Conservation (phyloP, 768 basidiomycete genomes). For the Serendipita sp. region DNA sequence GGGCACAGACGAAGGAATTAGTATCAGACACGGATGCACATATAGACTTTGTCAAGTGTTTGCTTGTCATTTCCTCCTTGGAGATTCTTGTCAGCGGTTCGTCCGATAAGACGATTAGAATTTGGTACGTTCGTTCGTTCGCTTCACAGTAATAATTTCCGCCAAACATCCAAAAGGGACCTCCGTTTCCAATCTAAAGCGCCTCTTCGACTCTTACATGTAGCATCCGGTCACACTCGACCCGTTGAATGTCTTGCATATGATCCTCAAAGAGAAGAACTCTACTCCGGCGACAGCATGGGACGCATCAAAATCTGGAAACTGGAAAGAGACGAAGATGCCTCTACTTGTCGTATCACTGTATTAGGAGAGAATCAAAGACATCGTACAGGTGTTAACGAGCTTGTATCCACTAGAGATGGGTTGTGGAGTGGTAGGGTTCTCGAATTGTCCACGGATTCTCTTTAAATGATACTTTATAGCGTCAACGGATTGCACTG, state of each 20-base stretch:
- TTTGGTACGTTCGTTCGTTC: slow-evolving; percentile 51
- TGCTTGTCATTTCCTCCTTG: slow-evolving; percentile 52
- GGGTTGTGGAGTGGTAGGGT: slow-evolving; percentile 78
- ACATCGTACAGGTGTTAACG: slow-evolving; percentile 75
- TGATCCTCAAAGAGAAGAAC: slow-evolving; percentile 26
- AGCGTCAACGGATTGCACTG: slow-evolving; percentile 86
- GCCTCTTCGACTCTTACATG: slow-evolving; percentile 34
- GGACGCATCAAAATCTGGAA: slow-evolving; percentile 76
- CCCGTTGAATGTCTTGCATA: slow-evolving; percentile 69
- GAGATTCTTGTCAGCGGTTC: slow-evolving; percentile 65
- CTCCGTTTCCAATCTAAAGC: slow-evolving; percentile 15
- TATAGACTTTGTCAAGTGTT: slow-evolving; percentile 76
- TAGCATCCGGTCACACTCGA: slow-evolving; percentile 69
- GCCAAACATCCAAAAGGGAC: slow-evolving; percentile 34
- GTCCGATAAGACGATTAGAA: slow-evolving; percentile 73
- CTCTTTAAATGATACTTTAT: neutral
- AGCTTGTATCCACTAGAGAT: slow-evolving; percentile 45
- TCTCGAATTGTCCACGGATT: neutral
- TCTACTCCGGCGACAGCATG: slow-evolving; percentile 87
- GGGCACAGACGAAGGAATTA: slow-evolving; percentile 44
- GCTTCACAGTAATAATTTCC: neutral
- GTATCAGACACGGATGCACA: slow-evolving; percentile 65
- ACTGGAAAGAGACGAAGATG: slow-evolving; percentile 30
- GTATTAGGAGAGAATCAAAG: slow-evolving; percentile 33
- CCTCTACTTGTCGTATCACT: slow-evolving; percentile 35